These are phyloP conservation scores for Panaeolus cyanescens DNA, from an alignment of 768 basidiomycete genomes.

Conservation along the genomic window DNA sequence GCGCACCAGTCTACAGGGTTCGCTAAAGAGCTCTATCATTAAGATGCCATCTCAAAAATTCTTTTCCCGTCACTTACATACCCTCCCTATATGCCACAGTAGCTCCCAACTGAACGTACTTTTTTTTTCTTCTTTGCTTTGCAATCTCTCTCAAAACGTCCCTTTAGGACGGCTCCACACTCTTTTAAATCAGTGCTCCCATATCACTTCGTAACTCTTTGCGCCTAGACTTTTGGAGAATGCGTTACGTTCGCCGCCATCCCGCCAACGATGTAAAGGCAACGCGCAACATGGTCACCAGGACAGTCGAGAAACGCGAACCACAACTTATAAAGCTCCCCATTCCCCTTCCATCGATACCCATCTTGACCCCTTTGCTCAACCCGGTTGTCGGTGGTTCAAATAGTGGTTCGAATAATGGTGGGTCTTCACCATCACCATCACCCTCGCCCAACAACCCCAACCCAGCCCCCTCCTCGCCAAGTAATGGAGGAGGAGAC, in stretches of 20 bases:
- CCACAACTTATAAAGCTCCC: constrained; percentile 40
- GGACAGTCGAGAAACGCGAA: constrained; percentile 32
- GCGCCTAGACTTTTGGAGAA: constrained; percentile 1
- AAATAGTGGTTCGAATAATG: neutral
- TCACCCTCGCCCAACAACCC: neutral
- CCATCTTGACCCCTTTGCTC: constrained; percentile 39
- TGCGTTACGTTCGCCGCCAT: constrained; percentile 1
- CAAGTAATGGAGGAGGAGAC: neutral
- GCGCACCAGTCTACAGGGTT: neutral
- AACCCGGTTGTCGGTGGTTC: constrained; percentile 31
- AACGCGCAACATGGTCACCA: neutral
- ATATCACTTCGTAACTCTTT: neutral
- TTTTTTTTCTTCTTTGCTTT: neutral
- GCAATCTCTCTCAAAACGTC: constrained; percentile 2
- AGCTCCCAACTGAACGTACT: neutral
- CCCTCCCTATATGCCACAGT: neutral
- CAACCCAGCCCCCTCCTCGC: neutral
- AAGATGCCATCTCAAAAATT: neutral
- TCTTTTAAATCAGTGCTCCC: neutral
- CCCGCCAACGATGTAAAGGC: neutral
- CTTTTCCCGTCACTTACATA: constrained; percentile 1
- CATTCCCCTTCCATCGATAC: constrained; percentile 40
- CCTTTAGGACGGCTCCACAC: constrained; percentile 2
- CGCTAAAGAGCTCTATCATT: neutral
- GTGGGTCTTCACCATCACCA: neutral